These are phyloP conservation scores for Capsicum chinense DNA, from an alignment of 257 asterid species.

Conservation along the genomic window DNA sequence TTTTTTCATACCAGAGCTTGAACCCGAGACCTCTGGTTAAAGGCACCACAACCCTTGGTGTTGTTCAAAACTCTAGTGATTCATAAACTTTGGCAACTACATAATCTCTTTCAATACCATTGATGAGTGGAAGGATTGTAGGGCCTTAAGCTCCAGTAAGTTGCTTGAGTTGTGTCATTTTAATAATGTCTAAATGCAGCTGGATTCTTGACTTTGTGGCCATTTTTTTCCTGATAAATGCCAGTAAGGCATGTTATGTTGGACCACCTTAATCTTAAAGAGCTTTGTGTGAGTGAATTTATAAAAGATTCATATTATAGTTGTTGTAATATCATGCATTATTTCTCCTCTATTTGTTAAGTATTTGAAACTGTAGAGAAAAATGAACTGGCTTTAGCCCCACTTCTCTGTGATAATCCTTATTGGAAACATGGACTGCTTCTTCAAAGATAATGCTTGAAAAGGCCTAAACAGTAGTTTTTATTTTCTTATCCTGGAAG, in stretches of 20 bases:
- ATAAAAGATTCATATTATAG: conserved; percentile 52
- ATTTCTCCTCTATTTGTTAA: conserved; percentile 54
- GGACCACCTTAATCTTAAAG: conserved; percentile 47
- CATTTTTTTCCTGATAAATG: conserved; percentile 39
- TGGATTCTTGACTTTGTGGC: conserved; percentile 61
- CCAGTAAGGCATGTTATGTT: conserved; percentile 52
- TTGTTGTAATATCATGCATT: conserved; percentile 35
- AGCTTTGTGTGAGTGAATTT: conserved; percentile 42
- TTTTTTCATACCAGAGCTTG: not conserved
- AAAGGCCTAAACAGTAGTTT: conserved; percentile 26
- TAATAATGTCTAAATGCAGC: conserved; percentile 43
- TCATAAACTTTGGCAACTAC: conserved; percentile 4
- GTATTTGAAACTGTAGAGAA: conserved; percentile 28
- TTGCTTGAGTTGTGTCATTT: conserved; percentile 37
- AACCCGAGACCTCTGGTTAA: not conserved
- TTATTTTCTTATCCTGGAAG: not conserved
- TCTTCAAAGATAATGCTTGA: conserved; percentile 22
- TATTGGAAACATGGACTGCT: not conserved
- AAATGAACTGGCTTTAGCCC: conserved; percentile 66
- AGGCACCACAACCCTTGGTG: not conserved
- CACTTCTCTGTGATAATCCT: conserved; percentile 38
- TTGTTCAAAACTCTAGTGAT: not conserved
- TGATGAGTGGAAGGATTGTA: conserved; percentile 34
- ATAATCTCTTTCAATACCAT: conserved; percentile 9
- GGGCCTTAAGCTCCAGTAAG: conserved; percentile 44